These are phyloP conservation scores for Xylariaceae sp. DNA, from an alignment of 2,329 filamentous ascomycete species.

Conservation along the genomic window DNA sequence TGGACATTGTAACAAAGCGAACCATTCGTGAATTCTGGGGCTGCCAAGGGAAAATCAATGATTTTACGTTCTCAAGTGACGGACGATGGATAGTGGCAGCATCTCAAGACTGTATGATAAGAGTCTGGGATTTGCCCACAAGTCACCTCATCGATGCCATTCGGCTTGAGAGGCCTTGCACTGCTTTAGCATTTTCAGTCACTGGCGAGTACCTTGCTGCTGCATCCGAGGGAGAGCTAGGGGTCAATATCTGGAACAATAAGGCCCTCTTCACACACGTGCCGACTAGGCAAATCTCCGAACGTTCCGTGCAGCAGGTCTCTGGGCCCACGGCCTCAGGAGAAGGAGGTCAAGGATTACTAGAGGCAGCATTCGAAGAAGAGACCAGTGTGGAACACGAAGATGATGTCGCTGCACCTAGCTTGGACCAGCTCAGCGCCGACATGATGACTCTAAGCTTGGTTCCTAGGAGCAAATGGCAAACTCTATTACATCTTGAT, in stretches of 20 bases:
- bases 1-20: slow-evolving; percentile 86
- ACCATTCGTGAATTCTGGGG: slow-evolving; percentile 92
- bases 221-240: slow-evolving; percentile 73
- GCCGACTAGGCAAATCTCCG: slow-evolving; percentile 77
- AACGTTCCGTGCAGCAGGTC: slow-evolving; percentile 64
- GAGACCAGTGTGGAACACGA: slow-evolving; percentile 47
- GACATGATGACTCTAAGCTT: slow-evolving; percentile 86
- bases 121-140: slow-evolving; percentile 93
- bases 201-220: slow-evolving; percentile 95
- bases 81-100: slow-evolving; percentile 91
- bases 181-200: slow-evolving; percentile 77
- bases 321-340: slow-evolving; percentile 72
- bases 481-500: slow-evolving; percentile 88
- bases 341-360: slow-evolving; percentile 69
- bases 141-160: slow-evolving; percentile 94
- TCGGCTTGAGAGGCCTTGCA: slow-evolving; percentile 72
- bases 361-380: slow-evolving; percentile 69
- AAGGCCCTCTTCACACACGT: slow-evolving; percentile 85
- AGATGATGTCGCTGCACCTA: slow-evolving; percentile 51
- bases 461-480: slow-evolving; percentile 88
- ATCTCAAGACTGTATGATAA: slow-evolving; percentile 72
- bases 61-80: slow-evolving; percentile 86
- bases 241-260: slow-evolving; percentile 96
- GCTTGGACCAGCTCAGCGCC: slow-evolving; percentile 71
- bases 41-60: slow-evolving; percentile 67